These are phyloP conservation scores for Plasmodium gaboni DNA, from an alignment of 169 alveolate genomes.

Conservation along the genomic window DNA sequence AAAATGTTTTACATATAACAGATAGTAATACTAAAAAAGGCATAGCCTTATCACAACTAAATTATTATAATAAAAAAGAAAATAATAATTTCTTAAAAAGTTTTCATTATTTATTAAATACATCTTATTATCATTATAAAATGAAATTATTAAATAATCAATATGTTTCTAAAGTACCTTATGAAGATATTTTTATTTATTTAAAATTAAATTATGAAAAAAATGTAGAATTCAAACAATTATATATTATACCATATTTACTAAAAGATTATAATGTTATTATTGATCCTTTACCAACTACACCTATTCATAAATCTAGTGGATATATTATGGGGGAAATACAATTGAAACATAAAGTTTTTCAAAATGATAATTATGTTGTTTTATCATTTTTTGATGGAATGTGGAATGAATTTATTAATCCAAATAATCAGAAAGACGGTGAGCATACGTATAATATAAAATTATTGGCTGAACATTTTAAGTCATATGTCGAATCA, in stretches of 20 bases:
- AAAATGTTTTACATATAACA: neutral
- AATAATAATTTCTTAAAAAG: conserved; percentile 41
- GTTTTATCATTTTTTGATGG: conserved; percentile 73
- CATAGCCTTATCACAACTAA: neutral
- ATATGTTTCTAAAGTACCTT: conserved; percentile 54
- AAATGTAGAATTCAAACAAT: conserved; percentile 60
- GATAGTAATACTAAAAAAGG: neutral
- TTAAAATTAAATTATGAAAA: conserved; percentile 68
- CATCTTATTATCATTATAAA: conserved; percentile 68
- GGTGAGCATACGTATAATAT: conserved; percentile 15
- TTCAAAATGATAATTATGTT: conserved; percentile 56
- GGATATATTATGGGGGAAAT: conserved; percentile 76
- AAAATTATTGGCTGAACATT: conserved; percentile 66
- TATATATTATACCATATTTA: conserved; percentile 67
- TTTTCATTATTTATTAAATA: conserved; percentile 46
- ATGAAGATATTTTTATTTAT: conserved; percentile 69
- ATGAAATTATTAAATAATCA: conserved; percentile 67
- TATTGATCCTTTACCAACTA: conserved; percentile 61
- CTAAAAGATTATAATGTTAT: conserved; percentile 62
- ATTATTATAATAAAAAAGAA: conserved; percentile 8
- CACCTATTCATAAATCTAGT: conserved; percentile 74
- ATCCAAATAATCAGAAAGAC: neutral
- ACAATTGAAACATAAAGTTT: conserved; percentile 70
- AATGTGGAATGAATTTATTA: conserved; percentile 65
- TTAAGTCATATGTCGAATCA: conserved; percentile 61